Percentiles rank a stretch among this genome's conserved stretches.
Evolutionary conservation across 2,329 filamentous ascomycete species (phyloP).

Genomic region (Beauveria caledonica): DNA sequence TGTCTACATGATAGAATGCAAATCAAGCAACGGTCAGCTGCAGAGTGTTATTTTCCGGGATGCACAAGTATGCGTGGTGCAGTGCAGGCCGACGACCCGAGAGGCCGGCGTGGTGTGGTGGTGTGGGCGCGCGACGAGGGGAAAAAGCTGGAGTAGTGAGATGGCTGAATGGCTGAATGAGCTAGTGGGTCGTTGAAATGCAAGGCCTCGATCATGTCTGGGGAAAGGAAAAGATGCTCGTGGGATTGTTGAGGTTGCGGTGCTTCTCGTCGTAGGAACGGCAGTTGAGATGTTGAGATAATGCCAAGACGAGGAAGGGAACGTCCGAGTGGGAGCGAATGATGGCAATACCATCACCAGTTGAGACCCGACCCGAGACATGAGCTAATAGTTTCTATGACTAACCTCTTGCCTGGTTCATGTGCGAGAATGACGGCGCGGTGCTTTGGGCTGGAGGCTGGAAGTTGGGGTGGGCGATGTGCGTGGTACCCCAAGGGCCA

Average conservation of each 20-base stretch:
- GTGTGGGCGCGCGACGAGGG: neutral
- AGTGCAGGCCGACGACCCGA: neutral
- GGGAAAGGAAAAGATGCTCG: neutral
- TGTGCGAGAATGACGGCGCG: too few species aligned
- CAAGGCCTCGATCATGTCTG: neutral
- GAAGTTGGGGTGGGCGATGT: too few species aligned
- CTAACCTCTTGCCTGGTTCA: too few species aligned
- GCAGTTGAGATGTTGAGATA: too few species aligned
- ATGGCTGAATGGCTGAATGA: neutral
- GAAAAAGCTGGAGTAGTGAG: constrained; percentile 1
- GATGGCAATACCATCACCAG: too few species aligned
- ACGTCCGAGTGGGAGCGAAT: too few species aligned
- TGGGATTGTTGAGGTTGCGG: neutral
- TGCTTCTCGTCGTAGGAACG: too few species aligned
- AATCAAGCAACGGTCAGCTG: neutral
- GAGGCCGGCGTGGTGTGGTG: neutral
- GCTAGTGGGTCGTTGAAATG: neutral
- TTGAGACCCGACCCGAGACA: too few species aligned
- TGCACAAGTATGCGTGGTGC: neutral
- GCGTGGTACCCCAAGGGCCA: too few species aligned
- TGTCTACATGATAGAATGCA: neutral
- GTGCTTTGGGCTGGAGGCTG: too few species aligned
- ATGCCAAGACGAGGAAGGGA: too few species aligned
- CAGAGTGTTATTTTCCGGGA: neutral
- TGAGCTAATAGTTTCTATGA: too few species aligned